These are phyloP conservation scores for Prunus armeniaca DNA, from an alignment of 306 rosid species.

Conservation along the genomic window DNA sequence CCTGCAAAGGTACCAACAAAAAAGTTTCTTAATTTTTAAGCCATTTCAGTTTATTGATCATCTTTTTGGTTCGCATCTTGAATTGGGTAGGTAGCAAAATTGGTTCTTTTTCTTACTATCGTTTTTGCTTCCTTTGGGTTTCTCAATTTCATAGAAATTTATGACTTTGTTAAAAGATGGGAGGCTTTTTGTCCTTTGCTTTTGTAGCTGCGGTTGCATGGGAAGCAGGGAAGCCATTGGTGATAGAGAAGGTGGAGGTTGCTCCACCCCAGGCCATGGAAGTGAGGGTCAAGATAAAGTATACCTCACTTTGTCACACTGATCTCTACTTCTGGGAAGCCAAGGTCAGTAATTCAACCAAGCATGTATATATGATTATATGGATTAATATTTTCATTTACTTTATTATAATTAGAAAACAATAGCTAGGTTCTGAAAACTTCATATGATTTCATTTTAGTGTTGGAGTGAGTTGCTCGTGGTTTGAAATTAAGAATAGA, in stretches of 20 bases:
- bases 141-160: neutral
- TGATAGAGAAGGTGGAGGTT: conserved; percentile 40
- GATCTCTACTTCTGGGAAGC: conserved; percentile 40
- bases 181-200: neutral
- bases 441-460: neutral
- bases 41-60: neutral
- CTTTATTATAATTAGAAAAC: neutral
- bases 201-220: conserved; percentile 39
- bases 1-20: conserved; percentile 26
- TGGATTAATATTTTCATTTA: neutral
- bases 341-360: conserved; percentile 17
- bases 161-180: neutral
- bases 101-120: neutral
- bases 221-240: conserved; percentile 43
- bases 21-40: neutral
- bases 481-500: neutral
- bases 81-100: neutral
- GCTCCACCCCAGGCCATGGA: conserved; percentile 40
- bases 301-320: conserved; percentile 40
- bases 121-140: neutral
- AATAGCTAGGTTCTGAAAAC: neutral
- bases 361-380: neutral
- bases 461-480: neutral
- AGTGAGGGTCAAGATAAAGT: conserved; percentile 29
- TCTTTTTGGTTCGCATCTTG: neutral